Evolutionary conservation across 2,329 filamentous ascomycete species (phyloP).

Genomic region (Cladophialophora psammophila): DNA sequence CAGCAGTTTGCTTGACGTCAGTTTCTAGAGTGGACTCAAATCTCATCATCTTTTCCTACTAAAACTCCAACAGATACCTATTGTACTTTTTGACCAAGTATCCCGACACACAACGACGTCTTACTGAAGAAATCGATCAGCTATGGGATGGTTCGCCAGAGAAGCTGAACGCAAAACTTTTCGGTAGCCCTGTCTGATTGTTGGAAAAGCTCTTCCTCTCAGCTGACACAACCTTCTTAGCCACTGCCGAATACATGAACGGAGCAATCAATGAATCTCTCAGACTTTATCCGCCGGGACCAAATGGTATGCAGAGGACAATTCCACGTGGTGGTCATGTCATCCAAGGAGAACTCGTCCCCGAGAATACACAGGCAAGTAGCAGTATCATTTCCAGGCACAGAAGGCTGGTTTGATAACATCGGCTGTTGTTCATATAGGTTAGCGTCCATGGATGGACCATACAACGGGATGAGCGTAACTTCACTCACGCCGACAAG

Average conservation of each 20-base stretch:
- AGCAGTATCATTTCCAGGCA: too few species aligned
- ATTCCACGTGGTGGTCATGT: conserved; percentile 4
- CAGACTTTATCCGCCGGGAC: conserved; percentile 44
- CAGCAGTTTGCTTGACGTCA: not conserved
- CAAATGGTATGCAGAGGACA: conserved; percentile 38
- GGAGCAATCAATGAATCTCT: conserved; percentile 58
- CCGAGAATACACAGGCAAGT: too few species aligned
- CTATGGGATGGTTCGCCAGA: conserved; percentile 1
- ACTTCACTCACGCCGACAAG: conserved; percentile 38
- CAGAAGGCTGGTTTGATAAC: too few species aligned
- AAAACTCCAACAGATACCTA: not conserved
- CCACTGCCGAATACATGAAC: conserved; percentile 50
- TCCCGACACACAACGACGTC: not conserved
- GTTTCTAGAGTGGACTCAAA: not conserved
- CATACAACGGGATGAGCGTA: conserved; percentile 35
- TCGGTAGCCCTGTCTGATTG: too few species aligned
- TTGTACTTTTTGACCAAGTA: not conserved
- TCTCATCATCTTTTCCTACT: not conserved
- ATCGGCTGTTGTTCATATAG: too few species aligned
- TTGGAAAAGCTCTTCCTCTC: too few species aligned
- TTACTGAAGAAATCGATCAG: not conserved
- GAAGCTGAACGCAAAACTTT: too few species aligned
- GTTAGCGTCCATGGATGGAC: not conserved
- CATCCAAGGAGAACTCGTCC: conserved; percentile 45
- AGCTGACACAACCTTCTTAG: too few species aligned